Percentiles rank a stretch among this genome's conserved stretches.
These are phyloP conservation scores for Heterobasidion parviporum DNA, from an alignment of 1,284 basidiomycete genomes.

Conservation along the genomic window DNA sequence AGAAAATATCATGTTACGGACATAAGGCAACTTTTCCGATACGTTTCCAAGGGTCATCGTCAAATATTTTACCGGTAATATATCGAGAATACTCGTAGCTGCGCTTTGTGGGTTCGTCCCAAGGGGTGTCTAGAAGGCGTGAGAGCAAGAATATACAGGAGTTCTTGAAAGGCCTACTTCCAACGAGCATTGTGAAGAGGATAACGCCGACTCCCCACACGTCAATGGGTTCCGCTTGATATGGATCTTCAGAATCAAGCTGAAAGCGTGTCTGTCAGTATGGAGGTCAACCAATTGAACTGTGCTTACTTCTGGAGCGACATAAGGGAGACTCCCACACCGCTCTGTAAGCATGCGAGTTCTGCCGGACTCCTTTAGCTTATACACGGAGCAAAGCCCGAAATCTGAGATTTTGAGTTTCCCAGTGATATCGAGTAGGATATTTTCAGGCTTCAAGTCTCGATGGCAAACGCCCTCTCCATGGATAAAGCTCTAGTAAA, in stretches of 20 bases:
- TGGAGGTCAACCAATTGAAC: neutral
- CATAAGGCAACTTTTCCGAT: slow-evolving; percentile 55
- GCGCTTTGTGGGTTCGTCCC: slow-evolving; percentile 85
- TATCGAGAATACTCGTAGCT: slow-evolving; percentile 81
- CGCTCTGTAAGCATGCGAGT: slow-evolving; percentile 65
- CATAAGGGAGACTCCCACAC: slow-evolving; percentile 93
- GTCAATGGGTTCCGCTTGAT: slow-evolving; percentile 89
- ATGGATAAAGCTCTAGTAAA: slow-evolving; percentile 72
- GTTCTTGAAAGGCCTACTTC: slow-evolving; percentile 55
- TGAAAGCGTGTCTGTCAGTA: slow-evolving; percentile 16
- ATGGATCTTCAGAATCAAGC: slow-evolving; percentile 50
- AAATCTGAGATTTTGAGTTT: slow-evolving; percentile 92
- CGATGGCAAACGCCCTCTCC: slow-evolving; percentile 89
- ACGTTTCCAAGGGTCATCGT: slow-evolving; percentile 77
- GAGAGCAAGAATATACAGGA: neutral
- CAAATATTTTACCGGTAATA: slow-evolving; percentile 67
- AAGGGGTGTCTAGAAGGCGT: slow-evolving; percentile 75
- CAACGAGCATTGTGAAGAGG: slow-evolving; percentile 84
- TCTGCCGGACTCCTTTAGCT: slow-evolving; percentile 79
- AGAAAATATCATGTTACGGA: slow-evolving; percentile 26
- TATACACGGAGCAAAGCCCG: slow-evolving; percentile 89
- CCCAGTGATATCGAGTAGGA: slow-evolving; percentile 75
- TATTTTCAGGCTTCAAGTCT: slow-evolving; percentile 95
- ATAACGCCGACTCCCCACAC: slow-evolving; percentile 98
- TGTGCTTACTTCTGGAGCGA: slow-evolving; percentile 80